phyloP scores from a whole-genome alignment of 108 stramenopile genomes.

The Aurantiochytrium sp. region DNA sequence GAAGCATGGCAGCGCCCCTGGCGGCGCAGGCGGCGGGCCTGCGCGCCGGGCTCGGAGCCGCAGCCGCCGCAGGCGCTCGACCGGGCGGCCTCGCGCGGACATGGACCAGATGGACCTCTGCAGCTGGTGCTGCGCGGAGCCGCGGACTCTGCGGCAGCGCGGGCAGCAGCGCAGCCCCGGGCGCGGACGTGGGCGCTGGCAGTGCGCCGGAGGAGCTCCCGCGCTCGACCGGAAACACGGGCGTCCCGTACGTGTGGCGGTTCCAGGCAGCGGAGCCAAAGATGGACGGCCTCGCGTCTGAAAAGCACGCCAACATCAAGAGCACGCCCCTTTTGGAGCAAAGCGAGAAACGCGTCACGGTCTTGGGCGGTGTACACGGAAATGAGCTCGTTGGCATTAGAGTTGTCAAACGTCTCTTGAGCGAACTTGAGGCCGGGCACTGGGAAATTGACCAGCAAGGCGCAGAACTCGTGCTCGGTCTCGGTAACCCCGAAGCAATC shows the following conservation, averaged over 20 bases:
- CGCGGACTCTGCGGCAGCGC: too few species aligned
- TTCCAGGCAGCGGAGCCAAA: not conserved
- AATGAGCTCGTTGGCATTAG: not conserved
- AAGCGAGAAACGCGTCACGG: conserved; percentile 37
- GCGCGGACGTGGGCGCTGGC: too few species aligned
- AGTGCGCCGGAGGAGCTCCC: too few species aligned
- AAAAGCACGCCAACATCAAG: not conserved
- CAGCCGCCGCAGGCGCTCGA: too few species aligned
- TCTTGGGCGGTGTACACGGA: conserved; percentile 56
- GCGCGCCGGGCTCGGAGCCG: too few species aligned
- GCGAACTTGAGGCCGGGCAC: not conserved
- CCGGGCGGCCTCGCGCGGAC: too few species aligned
- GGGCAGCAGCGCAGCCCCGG: too few species aligned
- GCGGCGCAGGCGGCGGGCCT: too few species aligned
- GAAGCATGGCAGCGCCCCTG: too few species aligned
- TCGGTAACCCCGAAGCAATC: not conserved
- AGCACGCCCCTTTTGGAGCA: not conserved
- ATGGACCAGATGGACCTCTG: too few species aligned
- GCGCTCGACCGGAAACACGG: not conserved
- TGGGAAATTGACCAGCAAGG: not conserved
- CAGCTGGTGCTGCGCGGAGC: too few species aligned
- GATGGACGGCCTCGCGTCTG: too few species aligned
- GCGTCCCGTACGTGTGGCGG: not conserved
- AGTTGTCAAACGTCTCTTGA: not conserved
- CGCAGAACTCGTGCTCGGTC: not conserved